These are phyloP conservation scores for Gastroboletus turbinatus DNA, from an alignment of 1,284 basidiomycete species.

Conservation along the genomic window DNA sequence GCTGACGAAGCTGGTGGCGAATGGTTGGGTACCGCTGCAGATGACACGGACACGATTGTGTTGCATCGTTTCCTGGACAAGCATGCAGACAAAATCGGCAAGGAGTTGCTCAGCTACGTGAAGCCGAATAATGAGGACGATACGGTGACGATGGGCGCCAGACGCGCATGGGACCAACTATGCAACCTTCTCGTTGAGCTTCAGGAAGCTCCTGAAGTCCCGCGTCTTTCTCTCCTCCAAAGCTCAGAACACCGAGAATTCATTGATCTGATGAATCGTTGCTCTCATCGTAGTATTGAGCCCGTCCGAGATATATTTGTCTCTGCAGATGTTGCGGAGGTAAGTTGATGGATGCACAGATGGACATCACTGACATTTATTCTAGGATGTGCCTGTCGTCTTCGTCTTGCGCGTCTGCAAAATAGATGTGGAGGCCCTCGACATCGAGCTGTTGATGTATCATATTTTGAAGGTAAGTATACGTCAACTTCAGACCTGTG, in stretches of 20 bases:
- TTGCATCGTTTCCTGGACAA: slow-evolving; percentile 82
- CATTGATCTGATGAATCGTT: slow-evolving; percentile 68
- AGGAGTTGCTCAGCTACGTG: slow-evolving; percentile 74
- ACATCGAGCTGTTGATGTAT: slow-evolving; percentile 83
- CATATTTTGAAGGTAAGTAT: slow-evolving; percentile 72
- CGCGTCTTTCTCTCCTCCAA: slow-evolving; percentile 49
- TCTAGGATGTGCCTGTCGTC: slow-evolving; percentile 51
- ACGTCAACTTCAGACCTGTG: not conserved
- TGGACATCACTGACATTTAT: slow-evolving; percentile 8
- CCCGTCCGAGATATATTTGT: slow-evolving; percentile 70
- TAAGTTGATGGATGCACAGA: slow-evolving; percentile 38
- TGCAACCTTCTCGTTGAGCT: slow-evolving; percentile 77
- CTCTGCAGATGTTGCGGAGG: slow-evolving; percentile 49
- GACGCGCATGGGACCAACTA: slow-evolving; percentile 74
- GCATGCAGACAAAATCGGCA: slow-evolving; percentile 82
- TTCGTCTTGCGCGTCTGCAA: slow-evolving; percentile 66
- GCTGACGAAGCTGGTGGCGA: slow-evolving; percentile 62
- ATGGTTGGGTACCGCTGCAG: slow-evolving; percentile 71
- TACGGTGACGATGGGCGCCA: slow-evolving; percentile 58
- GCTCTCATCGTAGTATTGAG: slow-evolving; percentile 60
- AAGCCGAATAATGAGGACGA: slow-evolving; percentile 62
- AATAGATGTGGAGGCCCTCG: slow-evolving; percentile 80
- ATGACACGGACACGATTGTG: slow-evolving; percentile 80
- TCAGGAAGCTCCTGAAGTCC: slow-evolving; percentile 68
- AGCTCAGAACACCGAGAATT: slow-evolving; percentile 61